phyloP scores from a whole-genome alignment of 768 basidiomycete genomes.

The Pisolithus orientalis region DNA sequence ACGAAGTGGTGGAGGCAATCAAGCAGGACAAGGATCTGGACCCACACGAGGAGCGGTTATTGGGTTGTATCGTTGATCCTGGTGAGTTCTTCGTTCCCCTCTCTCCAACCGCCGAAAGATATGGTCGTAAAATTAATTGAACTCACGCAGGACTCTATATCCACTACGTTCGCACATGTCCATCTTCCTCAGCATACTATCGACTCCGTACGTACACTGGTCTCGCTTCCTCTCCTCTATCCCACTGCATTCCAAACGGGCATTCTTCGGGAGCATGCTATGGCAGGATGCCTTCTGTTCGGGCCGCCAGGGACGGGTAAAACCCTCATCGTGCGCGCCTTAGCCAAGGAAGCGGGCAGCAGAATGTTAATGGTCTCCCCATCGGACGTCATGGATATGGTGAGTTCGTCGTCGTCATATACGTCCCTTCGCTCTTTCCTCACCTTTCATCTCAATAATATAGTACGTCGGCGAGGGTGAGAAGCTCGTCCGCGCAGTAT shows the following conservation, averaged over 20 bases:
- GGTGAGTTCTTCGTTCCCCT: conserved; percentile 34
- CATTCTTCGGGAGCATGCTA: conserved; percentile 85
- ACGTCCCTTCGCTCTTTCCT: not conserved
- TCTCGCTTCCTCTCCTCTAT: conserved; percentile 82
- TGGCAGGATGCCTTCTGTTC: conserved; percentile 87
- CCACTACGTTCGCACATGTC: conserved; percentile 82
- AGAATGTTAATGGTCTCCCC: conserved; percentile 88
- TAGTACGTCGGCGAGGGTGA: conserved; percentile 89
- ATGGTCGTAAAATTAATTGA: conserved; percentile 4
- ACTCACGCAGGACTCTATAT: conserved; percentile 51
- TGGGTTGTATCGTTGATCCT: conserved; percentile 84
- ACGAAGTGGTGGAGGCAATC: conserved; percentile 73
- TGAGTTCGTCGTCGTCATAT: conserved; percentile 25
- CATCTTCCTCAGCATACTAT: conserved; percentile 85
- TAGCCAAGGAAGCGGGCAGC: conserved; percentile 91
- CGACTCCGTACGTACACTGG: conserved; percentile 86
- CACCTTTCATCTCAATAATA: conserved; percentile 1
- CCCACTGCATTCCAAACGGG: conserved; percentile 85
- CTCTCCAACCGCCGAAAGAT: not conserved
- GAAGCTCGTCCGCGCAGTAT: conserved; percentile 84
- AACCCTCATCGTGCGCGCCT: conserved; percentile 80
- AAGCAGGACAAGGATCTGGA: conserved; percentile 74
- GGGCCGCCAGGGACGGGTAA: conserved; percentile 94
- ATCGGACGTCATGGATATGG: conserved; percentile 96
- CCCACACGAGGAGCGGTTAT: conserved; percentile 69